These are phyloP conservation scores for Micromonas pusilla DNA, from an alignment of 139 green algal genomes.

Conservation along the genomic window DNA sequence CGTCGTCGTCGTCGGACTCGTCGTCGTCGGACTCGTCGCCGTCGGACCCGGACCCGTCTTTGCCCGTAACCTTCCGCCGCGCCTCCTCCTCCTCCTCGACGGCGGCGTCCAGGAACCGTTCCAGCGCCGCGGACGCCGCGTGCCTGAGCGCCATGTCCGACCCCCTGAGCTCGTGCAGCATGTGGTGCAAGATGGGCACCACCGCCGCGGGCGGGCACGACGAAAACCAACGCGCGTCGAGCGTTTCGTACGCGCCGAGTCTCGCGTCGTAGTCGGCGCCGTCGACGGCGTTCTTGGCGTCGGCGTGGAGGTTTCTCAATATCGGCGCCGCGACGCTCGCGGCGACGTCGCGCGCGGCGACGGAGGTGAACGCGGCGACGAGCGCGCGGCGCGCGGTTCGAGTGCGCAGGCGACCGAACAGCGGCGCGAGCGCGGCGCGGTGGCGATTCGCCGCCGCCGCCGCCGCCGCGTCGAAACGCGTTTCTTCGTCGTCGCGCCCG, in stretches of 20 bases:
- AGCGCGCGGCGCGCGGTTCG: constrained; percentile 47
- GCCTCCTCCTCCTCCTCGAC: background rate
- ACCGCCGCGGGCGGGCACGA: constrained; percentile 32
- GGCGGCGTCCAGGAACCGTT: constrained; percentile 37
- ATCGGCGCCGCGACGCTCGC: constrained; percentile 30
- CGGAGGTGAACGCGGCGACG: constrained; percentile 40
- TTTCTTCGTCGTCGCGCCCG: background rate
- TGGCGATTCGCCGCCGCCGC: background rate
- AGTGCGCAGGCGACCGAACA: constrained; percentile 45
- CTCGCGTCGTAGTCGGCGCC: constrained; percentile 59
- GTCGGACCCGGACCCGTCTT: background rate
- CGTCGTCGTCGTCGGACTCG: background rate
- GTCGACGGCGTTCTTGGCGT: constrained; percentile 43
- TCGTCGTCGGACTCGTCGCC: background rate
- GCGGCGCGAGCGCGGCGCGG: constrained; percentile 42
- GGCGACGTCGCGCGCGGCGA: constrained; percentile 41
- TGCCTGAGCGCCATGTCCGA: constrained; percentile 66
- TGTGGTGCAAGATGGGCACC: constrained; percentile 53
- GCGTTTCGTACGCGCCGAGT: constrained; percentile 51
- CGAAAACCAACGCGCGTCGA: constrained; percentile 45
- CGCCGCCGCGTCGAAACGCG: background rate
- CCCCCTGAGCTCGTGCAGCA: constrained; percentile 56
- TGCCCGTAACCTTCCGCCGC: no score
- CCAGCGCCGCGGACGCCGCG: constrained; percentile 48
- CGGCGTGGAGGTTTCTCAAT: constrained; percentile 47